A percentile compares a stretch with the other conserved stretches of the same genome.
phyloP scores from a whole-genome alignment of 2,329 filamentous ascomycete genomes.

The Ophiostoma piceae region DNA sequence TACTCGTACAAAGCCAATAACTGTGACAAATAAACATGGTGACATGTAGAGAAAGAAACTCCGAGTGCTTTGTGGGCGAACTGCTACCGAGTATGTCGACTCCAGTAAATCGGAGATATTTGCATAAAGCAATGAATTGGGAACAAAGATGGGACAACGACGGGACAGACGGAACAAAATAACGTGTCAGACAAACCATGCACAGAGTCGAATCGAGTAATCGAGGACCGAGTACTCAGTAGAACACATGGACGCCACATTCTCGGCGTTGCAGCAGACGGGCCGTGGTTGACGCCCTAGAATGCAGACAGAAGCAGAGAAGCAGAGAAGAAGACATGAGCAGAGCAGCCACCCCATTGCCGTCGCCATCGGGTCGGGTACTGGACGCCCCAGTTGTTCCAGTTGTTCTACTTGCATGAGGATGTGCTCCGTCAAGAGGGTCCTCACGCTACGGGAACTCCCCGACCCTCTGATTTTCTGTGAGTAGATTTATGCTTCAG shows the following conservation, averaged over 20 bases:
- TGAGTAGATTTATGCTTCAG: not conserved
- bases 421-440: not conserved
- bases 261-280: not conserved
- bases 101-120: too few species aligned
- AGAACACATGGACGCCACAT: not conserved
- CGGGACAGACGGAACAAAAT: not conserved
- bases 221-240: not conserved
- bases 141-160: too few species aligned
- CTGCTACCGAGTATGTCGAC: too few species aligned
- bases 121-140: not conserved
- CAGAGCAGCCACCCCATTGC: not conserved
- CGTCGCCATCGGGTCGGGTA: constrained; percentile 11
- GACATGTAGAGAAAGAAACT: not conserved
- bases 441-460: constrained; percentile 1
- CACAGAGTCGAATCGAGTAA: not conserved
- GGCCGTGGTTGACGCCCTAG: not conserved
- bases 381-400: not conserved
- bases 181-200: not conserved
- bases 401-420: not conserved
- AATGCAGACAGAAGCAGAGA: not conserved
- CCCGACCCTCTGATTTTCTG: not conserved
- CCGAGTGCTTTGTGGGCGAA: too few species aligned
- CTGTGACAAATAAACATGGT: not conserved
- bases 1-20: not conserved
- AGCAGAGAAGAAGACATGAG: not conserved